phyloP scores from a whole-genome alignment of 768 basidiomycete genomes.

The Pulveroboletus sp. region DNA sequence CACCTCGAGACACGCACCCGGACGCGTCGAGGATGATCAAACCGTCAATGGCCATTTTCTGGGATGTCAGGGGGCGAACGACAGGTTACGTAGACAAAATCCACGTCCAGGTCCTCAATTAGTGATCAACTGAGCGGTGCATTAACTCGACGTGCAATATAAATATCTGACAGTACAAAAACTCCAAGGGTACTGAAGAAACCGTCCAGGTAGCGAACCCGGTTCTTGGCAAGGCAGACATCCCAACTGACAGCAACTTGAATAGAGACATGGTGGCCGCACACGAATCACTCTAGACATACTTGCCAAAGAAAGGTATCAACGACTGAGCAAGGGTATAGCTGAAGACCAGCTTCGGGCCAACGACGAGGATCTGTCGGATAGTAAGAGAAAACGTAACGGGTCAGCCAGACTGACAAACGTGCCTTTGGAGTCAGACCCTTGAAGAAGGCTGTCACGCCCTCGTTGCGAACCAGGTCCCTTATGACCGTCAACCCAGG shows the following conservation, averaged over 20 bases:
- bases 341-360: constrained; percentile 96
- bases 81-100: background rate
- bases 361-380: constrained; percentile 83
- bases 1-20: constrained; percentile 46
- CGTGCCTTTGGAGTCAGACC: constrained; percentile 91
- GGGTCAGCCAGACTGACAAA: constrained; percentile 8
- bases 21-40: constrained; percentile 72
- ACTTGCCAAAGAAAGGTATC: constrained; percentile 88
- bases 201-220: background rate
- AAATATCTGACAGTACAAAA: constrained; percentile 10
- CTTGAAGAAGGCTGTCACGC: constrained; percentile 84
- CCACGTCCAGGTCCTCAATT: background rate
- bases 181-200: constrained; percentile 4
- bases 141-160: constrained; percentile 3
- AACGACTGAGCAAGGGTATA: constrained; percentile 95
- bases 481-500: constrained; percentile 74
- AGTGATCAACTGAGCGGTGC: background rate
- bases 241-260: background rate
- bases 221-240: background rate
- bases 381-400: background rate
- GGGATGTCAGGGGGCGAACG: background rate
- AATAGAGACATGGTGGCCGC: background rate
- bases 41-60: constrained; percentile 71
- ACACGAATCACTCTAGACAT: constrained; percentile 45
- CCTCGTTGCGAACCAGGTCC: constrained; percentile 87